Base-by-base conservation (phyloP, 2,329 filamentous ascomycete species). In the Thielaviopsis musarum region DNA sequence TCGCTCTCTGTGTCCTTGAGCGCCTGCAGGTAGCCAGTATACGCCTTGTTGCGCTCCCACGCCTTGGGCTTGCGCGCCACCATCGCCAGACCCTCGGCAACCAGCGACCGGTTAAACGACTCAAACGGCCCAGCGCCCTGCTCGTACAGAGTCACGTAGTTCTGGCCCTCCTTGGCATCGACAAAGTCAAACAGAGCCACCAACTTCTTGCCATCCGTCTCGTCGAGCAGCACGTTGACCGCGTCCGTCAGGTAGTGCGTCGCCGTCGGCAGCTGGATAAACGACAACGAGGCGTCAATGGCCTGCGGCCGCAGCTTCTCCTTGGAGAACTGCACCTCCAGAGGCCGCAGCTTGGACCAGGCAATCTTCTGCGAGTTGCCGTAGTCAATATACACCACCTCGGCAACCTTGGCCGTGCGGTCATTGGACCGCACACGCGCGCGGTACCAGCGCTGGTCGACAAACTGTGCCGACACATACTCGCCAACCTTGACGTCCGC, bases 331-430 rank as follows among this genome's bases (percentile, higher is more conserved):
- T 91, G 85, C 17, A 81, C 72, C 56, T 84, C 80, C 55, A 98
- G 80, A n/a, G 89, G 78, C 28, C 93, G 87, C 52, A 98, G 82
- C 65, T 81, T 79, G 24, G 83, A 80, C 90, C 91, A 98, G 0
- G 91, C 81, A 60, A 95, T 77, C 68, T 84, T 85, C 73, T 98
- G 93, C 59, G 82, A 85, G 78, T 98, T 98, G 66, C 93, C 93
- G 71, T 94, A 98, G 75, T 98, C 93, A 63, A 98, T 82, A 73
- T 95, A 98, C 53, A 94, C 75, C 26, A 98, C 85, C 71, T 98
- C 93, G 24, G 90, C 85, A 66, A 87, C 83, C 78, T 93, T 89
- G 67, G 84, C 85, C 9, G 91, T 80, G 63, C 93, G 89, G 74
- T 98, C 93, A 72, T 97, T 96, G 69, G 91, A 84, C 63, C 91